Conservation (phyloP, 148 eudicot species). For the Fagopyrum tataricum region DNA sequence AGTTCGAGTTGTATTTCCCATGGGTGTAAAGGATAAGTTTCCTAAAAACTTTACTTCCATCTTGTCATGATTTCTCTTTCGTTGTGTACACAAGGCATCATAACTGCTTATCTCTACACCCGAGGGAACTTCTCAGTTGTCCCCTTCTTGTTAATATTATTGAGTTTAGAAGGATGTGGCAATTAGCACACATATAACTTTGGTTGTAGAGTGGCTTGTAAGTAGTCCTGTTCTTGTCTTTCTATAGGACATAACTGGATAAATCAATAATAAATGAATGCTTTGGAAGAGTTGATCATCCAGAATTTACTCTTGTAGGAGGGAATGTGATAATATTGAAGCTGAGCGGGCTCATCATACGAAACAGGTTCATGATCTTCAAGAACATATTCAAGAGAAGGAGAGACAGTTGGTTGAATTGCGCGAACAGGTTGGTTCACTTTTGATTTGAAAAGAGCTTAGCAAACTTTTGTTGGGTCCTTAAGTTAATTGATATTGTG, state of each 20-base stretch:
- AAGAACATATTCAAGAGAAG: conserved; percentile 87
- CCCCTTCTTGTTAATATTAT: neutral
- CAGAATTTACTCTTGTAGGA: conserved; percentile 33
- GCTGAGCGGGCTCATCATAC: conserved; percentile 86
- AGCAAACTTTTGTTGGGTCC: neutral
- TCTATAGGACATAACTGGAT: neutral
- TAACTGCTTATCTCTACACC: neutral
- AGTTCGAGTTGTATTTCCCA: neutral
- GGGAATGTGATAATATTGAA: conserved; percentile 84
- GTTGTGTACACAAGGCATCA: neutral
- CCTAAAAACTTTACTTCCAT: neutral
- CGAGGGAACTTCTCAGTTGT: neutral
- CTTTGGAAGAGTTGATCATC: conserved; percentile 1
- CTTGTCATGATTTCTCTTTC: neutral
- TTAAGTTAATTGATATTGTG: neutral
- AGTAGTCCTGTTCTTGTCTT: neutral
- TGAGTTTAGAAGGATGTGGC: neutral
- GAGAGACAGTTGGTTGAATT: conserved; percentile 77
- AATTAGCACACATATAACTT: neutral
- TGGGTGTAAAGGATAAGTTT: neutral
- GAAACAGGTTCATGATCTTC: conserved; percentile 84
- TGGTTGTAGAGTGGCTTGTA: neutral
- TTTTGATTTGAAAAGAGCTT: neutral
- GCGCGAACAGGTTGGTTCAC: conserved; percentile 80
- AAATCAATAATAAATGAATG: neutral